Evolutionary conservation across 345 rosid species (phyloP).

Genomic region (rapeseed (Brassica napus)): Da-Ae NC_063448.1:23196001-23196500

Average conservation of each 20-base stretch:
- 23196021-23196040: background rate
- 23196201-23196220: constrained; percentile 74
- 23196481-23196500: constrained; percentile 26
- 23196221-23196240: constrained; percentile 73
- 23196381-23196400: constrained; percentile 52
- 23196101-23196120: background rate
- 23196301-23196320: background rate
- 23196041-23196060: background rate
- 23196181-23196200: background rate
- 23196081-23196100: background rate
- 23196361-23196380: constrained; percentile 48
- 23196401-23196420: constrained; percentile 36
- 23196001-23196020: background rate
- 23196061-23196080: background rate
- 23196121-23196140: background rate
- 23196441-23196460: constrained; percentile 50
- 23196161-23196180: too few relatives aligned
- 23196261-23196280: constrained; percentile 41
- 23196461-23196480: constrained; percentile 40
- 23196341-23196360: constrained; percentile 9
- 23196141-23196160: too few relatives aligned
- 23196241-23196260: constrained; percentile 66
- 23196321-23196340: background rate
- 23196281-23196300: background rate
- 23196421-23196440: background rate